A percentile compares a stretch with the other conserved stretches of the same genome.
Evolutionary conservation across 371 early-diverging fungal species (phyloP).

Genomic region (Mortierella sp.): DNA sequence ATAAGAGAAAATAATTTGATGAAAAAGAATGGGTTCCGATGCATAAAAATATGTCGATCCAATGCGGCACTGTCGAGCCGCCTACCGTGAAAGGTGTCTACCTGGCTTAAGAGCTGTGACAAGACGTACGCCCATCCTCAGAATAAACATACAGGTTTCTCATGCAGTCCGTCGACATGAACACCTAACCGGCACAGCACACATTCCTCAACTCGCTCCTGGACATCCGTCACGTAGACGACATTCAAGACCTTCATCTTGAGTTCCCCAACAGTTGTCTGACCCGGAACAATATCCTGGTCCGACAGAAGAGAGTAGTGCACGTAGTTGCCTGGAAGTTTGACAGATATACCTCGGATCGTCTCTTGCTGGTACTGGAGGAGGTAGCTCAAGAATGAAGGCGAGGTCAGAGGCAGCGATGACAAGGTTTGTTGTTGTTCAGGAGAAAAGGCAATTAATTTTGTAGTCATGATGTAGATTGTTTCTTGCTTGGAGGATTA

Average conservation of each 20-base stretch:
- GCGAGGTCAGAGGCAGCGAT: conserved; percentile 29
- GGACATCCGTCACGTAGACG: conserved; percentile 38
- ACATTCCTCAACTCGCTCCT: conserved; percentile 43
- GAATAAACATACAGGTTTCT: conserved; percentile 18
- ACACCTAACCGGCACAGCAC: conserved; percentile 45
- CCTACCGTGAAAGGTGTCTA: background rate
- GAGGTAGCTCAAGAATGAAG: conserved; percentile 45
- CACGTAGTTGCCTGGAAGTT: conserved; percentile 47
- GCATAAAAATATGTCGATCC: background rate
- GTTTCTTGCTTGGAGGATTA: background rate
- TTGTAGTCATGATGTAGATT: conserved; percentile 33
- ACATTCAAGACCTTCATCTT: conserved; percentile 52
- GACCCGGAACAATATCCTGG: conserved; percentile 39
- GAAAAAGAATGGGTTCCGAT: background rate
- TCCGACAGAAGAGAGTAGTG: conserved; percentile 40
- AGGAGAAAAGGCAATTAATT: conserved; percentile 46
- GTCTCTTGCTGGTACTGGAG: conserved; percentile 48
- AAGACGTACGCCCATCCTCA: background rate
- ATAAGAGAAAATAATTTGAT: no score
- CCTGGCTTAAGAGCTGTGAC: background rate
- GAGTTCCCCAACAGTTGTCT: conserved; percentile 49
- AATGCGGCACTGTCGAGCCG: background rate
- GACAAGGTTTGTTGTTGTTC: conserved; percentile 41
- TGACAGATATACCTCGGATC: conserved; percentile 43
- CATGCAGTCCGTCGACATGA: conserved; percentile 44